Conservation (phyloP, 2,329 filamentous ascomycete genomes). For the Epichloe hybrida region DNA sequence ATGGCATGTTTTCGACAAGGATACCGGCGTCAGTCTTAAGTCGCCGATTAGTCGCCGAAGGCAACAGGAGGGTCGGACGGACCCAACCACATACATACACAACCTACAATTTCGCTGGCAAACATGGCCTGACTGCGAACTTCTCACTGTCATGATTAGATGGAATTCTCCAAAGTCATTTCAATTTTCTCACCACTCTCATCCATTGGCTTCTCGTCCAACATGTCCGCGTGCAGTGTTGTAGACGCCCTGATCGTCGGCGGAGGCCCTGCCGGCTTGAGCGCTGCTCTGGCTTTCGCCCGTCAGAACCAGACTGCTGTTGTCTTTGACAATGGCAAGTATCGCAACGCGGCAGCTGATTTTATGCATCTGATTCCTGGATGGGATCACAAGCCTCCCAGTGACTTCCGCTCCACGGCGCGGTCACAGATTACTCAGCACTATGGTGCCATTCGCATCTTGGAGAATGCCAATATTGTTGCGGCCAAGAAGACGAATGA, state of each 20-base stretch:
- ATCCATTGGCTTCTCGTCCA: not conserved
- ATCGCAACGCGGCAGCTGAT: constrained; percentile 33
- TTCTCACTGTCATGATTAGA: too few relatives aligned
- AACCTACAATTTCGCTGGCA: too few relatives aligned
- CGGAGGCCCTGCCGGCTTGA: constrained; percentile 38
- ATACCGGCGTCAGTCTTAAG: too few relatives aligned
- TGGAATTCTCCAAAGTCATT: too few relatives aligned
- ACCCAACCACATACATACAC: too few relatives aligned
- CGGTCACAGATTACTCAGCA: constrained; percentile 4
- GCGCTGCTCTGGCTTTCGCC: constrained; percentile 31
- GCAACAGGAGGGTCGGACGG: too few relatives aligned
- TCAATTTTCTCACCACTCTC: not conserved
- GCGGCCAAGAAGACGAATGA: constrained; percentile 15
- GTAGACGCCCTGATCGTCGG: constrained; percentile 34
- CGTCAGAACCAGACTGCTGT: constrained; percentile 34
- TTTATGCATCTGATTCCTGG: constrained; percentile 34
- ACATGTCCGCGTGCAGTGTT: not conserved
- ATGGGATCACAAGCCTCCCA: constrained; percentile 25
- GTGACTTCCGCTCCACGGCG: constrained; percentile 21
- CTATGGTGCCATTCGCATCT: constrained; percentile 21
- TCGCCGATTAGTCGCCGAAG: too few relatives aligned
- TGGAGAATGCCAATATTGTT: constrained; percentile 21
- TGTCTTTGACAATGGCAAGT: constrained; percentile 35
- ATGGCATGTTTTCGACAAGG: too few relatives aligned
- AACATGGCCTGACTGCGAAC: too few relatives aligned